A percentile compares a stretch with the other conserved stretches of the same genome.
Conservation (phyloP, 768 basidiomycete genomes). For the Lactarius hatsudake region DNA sequence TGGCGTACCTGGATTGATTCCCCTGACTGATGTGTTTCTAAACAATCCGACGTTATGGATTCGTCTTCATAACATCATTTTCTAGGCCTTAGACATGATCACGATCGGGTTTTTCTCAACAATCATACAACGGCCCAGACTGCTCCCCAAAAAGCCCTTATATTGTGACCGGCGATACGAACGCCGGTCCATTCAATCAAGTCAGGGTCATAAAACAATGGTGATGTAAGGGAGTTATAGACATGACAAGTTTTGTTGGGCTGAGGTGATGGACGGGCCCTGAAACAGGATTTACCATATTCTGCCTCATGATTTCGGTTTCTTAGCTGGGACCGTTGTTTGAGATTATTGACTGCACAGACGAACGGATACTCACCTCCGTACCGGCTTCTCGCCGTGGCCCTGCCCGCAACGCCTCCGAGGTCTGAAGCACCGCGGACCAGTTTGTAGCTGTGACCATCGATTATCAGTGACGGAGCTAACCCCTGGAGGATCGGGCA, state of each 20-base stretch:
- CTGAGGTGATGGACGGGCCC: not conserved
- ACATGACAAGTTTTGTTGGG: not conserved
- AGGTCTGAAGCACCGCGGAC: conserved; percentile 92
- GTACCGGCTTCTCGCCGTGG: conserved; percentile 84
- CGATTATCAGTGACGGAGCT: not conserved
- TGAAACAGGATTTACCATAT: conserved; percentile 2
- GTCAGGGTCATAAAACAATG: not conserved
- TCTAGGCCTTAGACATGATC: not conserved
- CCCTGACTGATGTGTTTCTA: not conserved
- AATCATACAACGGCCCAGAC: not conserved
- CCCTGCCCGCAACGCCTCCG: conserved; percentile 82
- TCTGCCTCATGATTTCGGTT: conserved; percentile 16
- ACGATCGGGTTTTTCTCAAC: conserved; percentile 1
- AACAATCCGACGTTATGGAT: not conserved
- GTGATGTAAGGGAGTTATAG: not conserved
- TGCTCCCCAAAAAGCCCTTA: not conserved
- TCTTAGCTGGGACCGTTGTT: conserved; percentile 13
- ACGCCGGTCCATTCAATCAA: not conserved
- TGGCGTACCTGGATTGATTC: not conserved
- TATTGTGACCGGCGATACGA: conserved; percentile 6
- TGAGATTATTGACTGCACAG: not conserved
- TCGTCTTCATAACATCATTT: not conserved
- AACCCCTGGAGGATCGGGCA: not conserved
- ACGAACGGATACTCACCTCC: conserved; percentile 55
- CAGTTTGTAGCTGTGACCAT: conserved; percentile 76